These are phyloP conservation scores for Asparagopsis taxiformis DNA, from an alignment of 31 red algal species.

Conservation along the genomic window DNA sequence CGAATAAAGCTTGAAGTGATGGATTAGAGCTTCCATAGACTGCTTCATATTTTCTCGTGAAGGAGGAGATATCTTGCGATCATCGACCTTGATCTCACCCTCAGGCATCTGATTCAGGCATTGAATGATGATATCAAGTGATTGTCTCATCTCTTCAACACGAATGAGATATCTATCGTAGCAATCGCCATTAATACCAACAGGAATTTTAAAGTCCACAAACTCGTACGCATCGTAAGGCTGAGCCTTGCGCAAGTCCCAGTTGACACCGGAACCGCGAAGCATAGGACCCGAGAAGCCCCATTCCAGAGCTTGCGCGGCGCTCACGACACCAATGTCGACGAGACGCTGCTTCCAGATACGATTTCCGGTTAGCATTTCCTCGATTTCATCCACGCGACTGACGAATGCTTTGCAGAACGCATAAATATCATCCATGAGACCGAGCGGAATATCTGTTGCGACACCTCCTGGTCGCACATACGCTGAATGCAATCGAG, in stretches of 20 bases:
- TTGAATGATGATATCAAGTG: slow-evolving; percentile 86
- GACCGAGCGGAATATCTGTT: slow-evolving; percentile 85
- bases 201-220: slow-evolving; percentile 96
- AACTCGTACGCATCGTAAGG: slow-evolving; percentile 97
- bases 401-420: slow-evolving; percentile 82
- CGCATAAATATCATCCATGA: slow-evolving; percentile 93
- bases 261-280: slow-evolving; percentile 88
- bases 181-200: slow-evolving; percentile 89
- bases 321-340: slow-evolving; percentile 91
- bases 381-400: slow-evolving; percentile 93
- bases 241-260: slow-evolving; percentile 95
- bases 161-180: slow-evolving; percentile 97
- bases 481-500: slow-evolving; percentile 95
- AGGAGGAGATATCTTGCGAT: slow-evolving; percentile 97
- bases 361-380: slow-evolving; percentile 95
- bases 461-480: slow-evolving; percentile 94
- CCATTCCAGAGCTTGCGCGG: slow-evolving; percentile 87
- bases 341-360: slow-evolving; percentile 99
- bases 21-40: slow-evolving; percentile 98
- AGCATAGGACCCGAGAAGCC: slow-evolving; percentile 98
- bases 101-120: slow-evolving; percentile 99
- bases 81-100: slow-evolving; percentile 95
- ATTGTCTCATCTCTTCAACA: slow-evolving; percentile 97
- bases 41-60: slow-evolving; percentile 95
- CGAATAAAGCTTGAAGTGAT: slow-evolving; percentile 98